Evolutionary conservation across 163 green algal species (phyloP), one percentile per base, ranked within the genome.

Genomic region (Scenedesmus sp.): DNA sequence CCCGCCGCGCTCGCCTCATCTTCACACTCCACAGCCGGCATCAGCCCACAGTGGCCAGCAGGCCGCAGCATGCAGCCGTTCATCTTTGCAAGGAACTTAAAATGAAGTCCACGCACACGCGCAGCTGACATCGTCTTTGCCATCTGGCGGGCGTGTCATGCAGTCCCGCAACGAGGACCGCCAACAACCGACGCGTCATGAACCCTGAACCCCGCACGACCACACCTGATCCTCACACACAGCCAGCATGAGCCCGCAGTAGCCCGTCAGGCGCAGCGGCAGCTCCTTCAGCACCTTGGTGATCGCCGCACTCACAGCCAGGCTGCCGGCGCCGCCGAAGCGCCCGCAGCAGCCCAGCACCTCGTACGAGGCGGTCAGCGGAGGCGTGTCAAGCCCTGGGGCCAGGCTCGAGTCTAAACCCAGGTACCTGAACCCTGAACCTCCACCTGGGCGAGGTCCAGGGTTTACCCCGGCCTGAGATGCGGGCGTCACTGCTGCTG

Each of bases 11-110:
- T 20, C 46, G 85, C 86, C 86, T 82, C 33, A 15, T 96, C 94
- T 89, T 96, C 94, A 53, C 86, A 94, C 7, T n/a, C n/a, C n/a
- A 96, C 93, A 12, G 94, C 94, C 79, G 96, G 91, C 94, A 96
- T 96, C 10, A 96, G 86, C 26, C 94, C 94, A 73, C 80, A 93
- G 83, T 95, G 96, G 3, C 94, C 94, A 68, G 82, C 88, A 30
- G 87, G 43, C 73, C 43, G 42, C 30, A 95, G 53, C 6, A 84
- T n/a, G 65, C 42, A 96, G 61, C 35, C 70, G 40, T 86, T 95
- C 94, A 82, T 93, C 26, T 94, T n/a, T n/a, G n/a, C n/a, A n/a
- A n/a, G n/a, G n/a, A n/a, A n/a, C n/a, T n/a, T n/a, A n/a, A n/a
- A n/a, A n/a, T n/a, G n/a, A n/a, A n/a, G n/a, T n/a, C n/a, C n/a